Evolutionary conservation across 805 yeast genomes (phyloP).

Genomic region (Jamesozyma piceae): DNA sequence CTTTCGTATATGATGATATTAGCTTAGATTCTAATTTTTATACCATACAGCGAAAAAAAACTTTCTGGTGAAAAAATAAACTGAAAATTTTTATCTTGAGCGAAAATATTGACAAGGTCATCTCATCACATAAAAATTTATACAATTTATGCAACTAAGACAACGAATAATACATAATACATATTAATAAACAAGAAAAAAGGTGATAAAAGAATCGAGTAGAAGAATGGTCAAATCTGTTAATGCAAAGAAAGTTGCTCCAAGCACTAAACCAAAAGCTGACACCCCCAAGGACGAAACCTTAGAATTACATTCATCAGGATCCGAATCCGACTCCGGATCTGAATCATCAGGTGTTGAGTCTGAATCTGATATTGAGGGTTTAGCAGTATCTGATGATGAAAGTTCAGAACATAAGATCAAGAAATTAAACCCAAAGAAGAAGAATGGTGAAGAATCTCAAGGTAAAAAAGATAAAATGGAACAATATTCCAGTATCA

Average conservation of each 20-base stretch:
- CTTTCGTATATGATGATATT: too few species aligned
- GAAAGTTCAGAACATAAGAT: slow-evolving; percentile 22
- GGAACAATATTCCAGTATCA: slow-evolving; percentile 46
- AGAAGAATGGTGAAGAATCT: slow-evolving; percentile 16
- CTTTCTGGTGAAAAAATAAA: too few species aligned
- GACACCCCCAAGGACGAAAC: slow-evolving; percentile 15
- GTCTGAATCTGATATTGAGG: slow-evolving; percentile 25
- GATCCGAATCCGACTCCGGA: slow-evolving; percentile 22
- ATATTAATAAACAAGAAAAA: not conserved
- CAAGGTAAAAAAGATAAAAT: slow-evolving; percentile 14
- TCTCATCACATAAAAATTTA: slow-evolving; percentile 5
- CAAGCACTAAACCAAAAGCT: slow-evolving; percentile 13
- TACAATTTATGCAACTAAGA: not conserved
- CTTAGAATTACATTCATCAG: slow-evolving; percentile 21
- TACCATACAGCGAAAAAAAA: too few species aligned
- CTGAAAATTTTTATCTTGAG: slow-evolving; percentile 3
- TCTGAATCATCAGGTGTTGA: slow-evolving; percentile 24
- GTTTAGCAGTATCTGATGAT: slow-evolving; percentile 27
- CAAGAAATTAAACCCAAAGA: slow-evolving; percentile 24
- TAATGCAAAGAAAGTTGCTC: not conserved
- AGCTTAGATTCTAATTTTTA: too few species aligned
- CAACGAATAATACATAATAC: not conserved
- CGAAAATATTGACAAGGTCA: slow-evolving; percentile 2
- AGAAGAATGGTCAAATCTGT: slow-evolving; percentile 9
- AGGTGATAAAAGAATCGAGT: not conserved